Evolutionary conservation across 2,329 filamentous ascomycete genomes (phyloP), one percentile per base, ranked within the genome.

Genomic region (Talaromyces islandicus): DNA sequence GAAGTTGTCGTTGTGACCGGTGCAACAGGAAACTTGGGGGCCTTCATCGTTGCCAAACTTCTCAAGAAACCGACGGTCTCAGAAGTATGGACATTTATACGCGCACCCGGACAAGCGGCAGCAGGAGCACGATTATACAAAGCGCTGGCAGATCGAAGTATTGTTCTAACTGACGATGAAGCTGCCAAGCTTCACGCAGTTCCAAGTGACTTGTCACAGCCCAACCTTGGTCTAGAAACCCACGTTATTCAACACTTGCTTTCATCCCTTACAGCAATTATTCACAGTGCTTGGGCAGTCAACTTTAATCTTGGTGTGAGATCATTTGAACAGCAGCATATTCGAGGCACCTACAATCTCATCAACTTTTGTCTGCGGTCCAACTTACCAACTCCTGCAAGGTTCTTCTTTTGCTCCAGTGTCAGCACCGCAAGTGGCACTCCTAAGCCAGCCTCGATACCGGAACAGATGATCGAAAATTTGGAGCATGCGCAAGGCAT

Each of bases 211-310:
- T 72, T 88, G n/a, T 75, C 77, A 4, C 70, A 82, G 5, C 27
- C 70, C 2, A 66, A 69, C 7, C 76, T 88, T 1, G 84, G 84
- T 1, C 71, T 88, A 1, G 66, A 72, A 3, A 60, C 68, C 1
- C 66, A 72, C 0, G 66, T 72, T 7, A 82, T 83, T 66, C 60
- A 70, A 2, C 61, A 69, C 2, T 67, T 87, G 1, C 72, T 74
- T 0, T 63, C 64, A 3, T 72, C 80, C 59, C 71, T 77, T 1
- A 82, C 81, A 1, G 69, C 79, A 2, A 75, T 90, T 19, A 80
- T 89, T 58, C 85, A 88, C 68, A 77, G 85, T 7, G 85, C 85
- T 21, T 88, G 86, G 86, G 78, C 81, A 1, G 86, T 88, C 19
- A 88, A 88, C 70, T 88, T 88, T 73, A 81, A 80, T 27, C 75